Conservation (phyloP, 306 rosid genomes). For the Herpetospermum pedunculosum region DNA sequence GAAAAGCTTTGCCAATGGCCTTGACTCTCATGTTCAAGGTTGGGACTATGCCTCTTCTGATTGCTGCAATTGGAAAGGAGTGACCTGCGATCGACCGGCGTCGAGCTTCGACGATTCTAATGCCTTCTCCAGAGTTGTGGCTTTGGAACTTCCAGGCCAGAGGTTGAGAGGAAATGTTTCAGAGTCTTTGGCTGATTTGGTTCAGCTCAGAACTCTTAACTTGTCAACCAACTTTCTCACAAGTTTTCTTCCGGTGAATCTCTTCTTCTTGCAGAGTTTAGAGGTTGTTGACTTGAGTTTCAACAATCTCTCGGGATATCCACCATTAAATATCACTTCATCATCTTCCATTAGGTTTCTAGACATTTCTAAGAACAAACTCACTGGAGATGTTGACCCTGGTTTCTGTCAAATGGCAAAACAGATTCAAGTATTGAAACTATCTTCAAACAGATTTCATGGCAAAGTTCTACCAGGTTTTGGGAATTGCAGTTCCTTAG, state of each 20-base stretch:
- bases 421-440: constrained; percentile 17
- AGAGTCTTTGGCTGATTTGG: constrained; percentile 21
- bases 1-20: background rate
- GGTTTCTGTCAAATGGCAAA: constrained; percentile 17
- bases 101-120: background rate
- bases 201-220: constrained; percentile 28
- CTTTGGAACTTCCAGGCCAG: constrained; percentile 20
- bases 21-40: background rate
- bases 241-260: constrained; percentile 17
- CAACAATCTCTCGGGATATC: constrained; percentile 20
- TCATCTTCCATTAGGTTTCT: constrained; percentile 21
- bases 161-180: constrained; percentile 22
- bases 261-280: constrained; percentile 21
- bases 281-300: constrained; percentile 26
- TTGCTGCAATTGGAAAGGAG: constrained; percentile 34
- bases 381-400: constrained; percentile 24
- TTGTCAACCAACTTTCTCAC: constrained; percentile 29
- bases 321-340: constrained; percentile 11
- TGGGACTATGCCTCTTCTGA: constrained; percentile 10
- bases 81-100: constrained; percentile 13
- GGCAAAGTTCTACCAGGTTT: constrained; percentile 23
- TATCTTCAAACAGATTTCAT: constrained; percentile 24
- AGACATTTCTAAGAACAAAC: constrained; percentile 24
- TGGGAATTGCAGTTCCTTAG: constrained; percentile 26
- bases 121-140: constrained; percentile 23